A percentile compares a stretch with the other conserved stretches of the same genome.
These are phyloP conservation scores for Sophora flavescens DNA, from an alignment of 306 rosid genomes.

Conservation along the genomic window DNA sequence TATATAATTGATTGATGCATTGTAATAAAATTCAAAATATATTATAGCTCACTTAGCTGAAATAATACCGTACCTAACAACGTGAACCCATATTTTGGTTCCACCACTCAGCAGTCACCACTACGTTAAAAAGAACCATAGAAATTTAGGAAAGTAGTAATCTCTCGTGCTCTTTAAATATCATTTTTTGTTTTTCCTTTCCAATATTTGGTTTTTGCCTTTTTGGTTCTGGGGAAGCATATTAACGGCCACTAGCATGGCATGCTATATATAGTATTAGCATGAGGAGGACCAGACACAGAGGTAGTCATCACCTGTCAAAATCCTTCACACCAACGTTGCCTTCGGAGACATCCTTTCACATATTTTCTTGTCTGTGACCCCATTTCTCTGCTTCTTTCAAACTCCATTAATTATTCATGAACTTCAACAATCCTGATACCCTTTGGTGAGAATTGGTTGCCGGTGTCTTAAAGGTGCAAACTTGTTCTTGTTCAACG, in stretches of 20 bases:
- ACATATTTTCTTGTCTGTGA: background rate
- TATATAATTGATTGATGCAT: too few relatives aligned
- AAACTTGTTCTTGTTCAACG: constrained; percentile 10
- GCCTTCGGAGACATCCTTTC: constrained; percentile 40
- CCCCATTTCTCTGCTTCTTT: constrained; percentile 39
- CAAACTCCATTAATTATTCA: constrained; percentile 31
- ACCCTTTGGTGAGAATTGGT: constrained; percentile 24
- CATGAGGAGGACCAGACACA: constrained; percentile 23
- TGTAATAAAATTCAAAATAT: too few relatives aligned
- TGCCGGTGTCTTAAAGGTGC: constrained; percentile 15
- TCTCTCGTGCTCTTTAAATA: background rate
- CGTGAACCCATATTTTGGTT: background rate
- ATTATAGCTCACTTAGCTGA: background rate
- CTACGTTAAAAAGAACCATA: background rate
- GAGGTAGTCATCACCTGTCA: constrained; percentile 41
- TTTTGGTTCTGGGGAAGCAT: constrained; percentile 41
- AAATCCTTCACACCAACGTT: constrained; percentile 47
- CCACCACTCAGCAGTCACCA: background rate
- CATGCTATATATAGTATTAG: constrained; percentile 63
- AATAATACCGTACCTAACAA: background rate
- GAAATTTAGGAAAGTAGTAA: background rate
- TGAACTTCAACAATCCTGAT: constrained; percentile 18
- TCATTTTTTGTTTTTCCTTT: background rate
- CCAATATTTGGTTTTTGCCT: background rate
- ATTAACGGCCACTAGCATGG: constrained; percentile 56